phyloP scores from a whole-genome alignment of 805 yeast genomes.

The Wickerhamiella cacticola region DNA sequence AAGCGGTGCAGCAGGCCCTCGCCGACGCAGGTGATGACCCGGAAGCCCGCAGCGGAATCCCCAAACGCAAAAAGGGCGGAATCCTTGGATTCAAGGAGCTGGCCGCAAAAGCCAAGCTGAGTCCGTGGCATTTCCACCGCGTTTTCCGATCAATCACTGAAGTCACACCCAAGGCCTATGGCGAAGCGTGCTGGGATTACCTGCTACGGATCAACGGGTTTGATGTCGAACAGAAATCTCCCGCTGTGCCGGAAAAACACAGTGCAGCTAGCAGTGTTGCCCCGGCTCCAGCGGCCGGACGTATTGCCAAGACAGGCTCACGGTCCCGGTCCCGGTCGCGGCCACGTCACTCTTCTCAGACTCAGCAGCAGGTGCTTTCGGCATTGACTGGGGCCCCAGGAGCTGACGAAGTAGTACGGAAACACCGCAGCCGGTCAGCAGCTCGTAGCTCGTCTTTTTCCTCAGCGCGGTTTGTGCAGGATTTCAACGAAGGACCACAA shows the following conservation, averaged over 20 bases:
- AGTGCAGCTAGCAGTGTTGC: neutral
- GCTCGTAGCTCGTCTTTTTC: constrained; percentile 7
- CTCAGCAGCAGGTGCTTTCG: constrained; percentile 13
- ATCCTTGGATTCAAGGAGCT: constrained; percentile 59
- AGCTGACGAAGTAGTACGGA: neutral
- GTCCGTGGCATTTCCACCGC: constrained; percentile 90
- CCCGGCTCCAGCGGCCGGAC: constrained; percentile 11
- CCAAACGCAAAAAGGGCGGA: constrained; percentile 31
- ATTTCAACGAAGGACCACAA: neutral
- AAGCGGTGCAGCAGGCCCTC: constrained; percentile 30
- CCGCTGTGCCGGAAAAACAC: neutral
- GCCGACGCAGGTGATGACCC: constrained; percentile 21
- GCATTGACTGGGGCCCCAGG: neutral
- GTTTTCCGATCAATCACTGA: constrained; percentile 81
- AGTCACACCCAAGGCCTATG: constrained; percentile 77
- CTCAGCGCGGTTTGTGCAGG: constrained; percentile 1
- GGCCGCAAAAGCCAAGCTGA: constrained; percentile 68
- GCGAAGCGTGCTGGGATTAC: constrained; percentile 55
- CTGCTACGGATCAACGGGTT: constrained; percentile 22
- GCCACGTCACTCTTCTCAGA: constrained; percentile 15
- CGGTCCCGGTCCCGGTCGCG: constrained; percentile 13
- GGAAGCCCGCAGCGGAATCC: constrained; percentile 19
- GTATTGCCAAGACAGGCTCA: constrained; percentile 11
- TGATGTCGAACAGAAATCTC: constrained; percentile 19
- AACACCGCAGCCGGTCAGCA: constrained; percentile 5